Conservation (phyloP, 2,329 filamentous ascomycete genomes). For the Didymella segeticola region DNA sequence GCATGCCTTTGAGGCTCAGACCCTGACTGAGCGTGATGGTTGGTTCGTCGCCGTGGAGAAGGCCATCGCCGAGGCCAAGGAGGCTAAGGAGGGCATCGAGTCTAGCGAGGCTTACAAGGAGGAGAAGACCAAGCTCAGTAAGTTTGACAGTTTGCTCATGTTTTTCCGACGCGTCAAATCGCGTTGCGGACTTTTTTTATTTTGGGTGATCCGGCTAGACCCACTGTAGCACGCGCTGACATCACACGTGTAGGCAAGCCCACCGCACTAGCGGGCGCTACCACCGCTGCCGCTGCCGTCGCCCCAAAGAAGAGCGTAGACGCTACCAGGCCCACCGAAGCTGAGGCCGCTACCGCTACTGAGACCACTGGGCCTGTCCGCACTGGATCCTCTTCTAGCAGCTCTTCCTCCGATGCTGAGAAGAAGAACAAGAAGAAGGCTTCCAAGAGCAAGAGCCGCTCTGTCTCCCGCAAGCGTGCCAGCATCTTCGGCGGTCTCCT, state of each 20-base stretch:
- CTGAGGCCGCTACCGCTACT: slow-evolving; percentile 31
- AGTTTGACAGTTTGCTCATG: slow-evolving; percentile 39
- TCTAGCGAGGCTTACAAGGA: slow-evolving; percentile 89
- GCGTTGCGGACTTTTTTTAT: slow-evolving; percentile 19
- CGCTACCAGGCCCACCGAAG: slow-evolving; percentile 48
- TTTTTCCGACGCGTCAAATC: slow-evolving; percentile 25
- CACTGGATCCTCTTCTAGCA: slow-evolving; percentile 49
- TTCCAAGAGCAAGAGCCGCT: slow-evolving; percentile 65
- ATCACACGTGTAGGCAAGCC: slow-evolving; percentile 48
- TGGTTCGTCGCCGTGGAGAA: slow-evolving; percentile 87
- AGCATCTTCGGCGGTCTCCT: slow-evolving; percentile 66
- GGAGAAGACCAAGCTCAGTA: slow-evolving; percentile 74
- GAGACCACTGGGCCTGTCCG: slow-evolving; percentile 41
- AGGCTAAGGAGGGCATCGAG: slow-evolving; percentile 73
- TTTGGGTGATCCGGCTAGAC: slow-evolving; percentile 41
- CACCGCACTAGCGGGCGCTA: slow-evolving; percentile 49
- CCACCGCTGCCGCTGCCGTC: slow-evolving; percentile 45
- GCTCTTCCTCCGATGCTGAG: slow-evolving; percentile 55
- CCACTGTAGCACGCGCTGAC: slow-evolving; percentile 47
- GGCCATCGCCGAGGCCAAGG: slow-evolving; percentile 69
- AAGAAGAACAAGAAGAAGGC: slow-evolving; percentile 54
- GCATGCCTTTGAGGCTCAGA: slow-evolving; percentile 88
- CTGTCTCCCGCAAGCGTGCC: slow-evolving; percentile 64
- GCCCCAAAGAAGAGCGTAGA: slow-evolving; percentile 58
- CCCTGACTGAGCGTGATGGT: slow-evolving; percentile 67